Conservation (phyloP, 306 rosid genomes). For the Gynostemma pentaphyllum region DNA sequence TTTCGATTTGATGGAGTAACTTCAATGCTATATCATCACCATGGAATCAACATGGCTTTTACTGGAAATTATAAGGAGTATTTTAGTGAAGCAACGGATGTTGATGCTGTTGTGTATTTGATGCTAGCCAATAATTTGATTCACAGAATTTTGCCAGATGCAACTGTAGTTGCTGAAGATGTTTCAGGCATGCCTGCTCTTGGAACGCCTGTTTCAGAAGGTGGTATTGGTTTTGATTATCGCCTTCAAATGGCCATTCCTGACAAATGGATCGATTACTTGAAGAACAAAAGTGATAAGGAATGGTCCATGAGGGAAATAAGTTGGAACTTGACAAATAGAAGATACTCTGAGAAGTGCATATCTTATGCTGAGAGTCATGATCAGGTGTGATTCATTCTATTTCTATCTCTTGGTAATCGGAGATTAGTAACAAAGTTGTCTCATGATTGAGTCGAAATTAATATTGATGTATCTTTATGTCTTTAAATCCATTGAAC, state of each 20-base stretch:
- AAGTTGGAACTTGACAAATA: constrained; percentile 61
- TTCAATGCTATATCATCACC: constrained; percentile 95
- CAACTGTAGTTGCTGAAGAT: constrained; percentile 86
- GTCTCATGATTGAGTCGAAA: not conserved
- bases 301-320: constrained; percentile 87
- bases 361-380: constrained; percentile 93
- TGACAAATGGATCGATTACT: constrained; percentile 84
- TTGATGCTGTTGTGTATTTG: constrained; percentile 84
- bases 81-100: constrained; percentile 77
- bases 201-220: constrained; percentile 58
- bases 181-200: constrained; percentile 99
- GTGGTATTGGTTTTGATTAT: constrained; percentile 83
- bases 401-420: constrained; percentile 7
- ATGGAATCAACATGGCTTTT: constrained; percentile 66
- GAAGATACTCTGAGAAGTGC: constrained; percentile 91
- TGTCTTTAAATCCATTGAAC: not conserved
- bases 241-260: constrained; percentile 93
- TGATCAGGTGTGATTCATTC: constrained; percentile 58
- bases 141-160: constrained; percentile 62
- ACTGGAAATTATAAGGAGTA: constrained; percentile 81
- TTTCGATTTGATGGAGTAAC: constrained; percentile 97
- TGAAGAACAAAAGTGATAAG: constrained; percentile 69
- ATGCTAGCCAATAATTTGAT: constrained; percentile 80
- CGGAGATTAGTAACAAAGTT: not conserved
- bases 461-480: not conserved